These are phyloP conservation scores for Aspergillus olivimuriae DNA, from an alignment of 495 filamentous ascomycete genomes.

Conservation along the genomic window DNA sequence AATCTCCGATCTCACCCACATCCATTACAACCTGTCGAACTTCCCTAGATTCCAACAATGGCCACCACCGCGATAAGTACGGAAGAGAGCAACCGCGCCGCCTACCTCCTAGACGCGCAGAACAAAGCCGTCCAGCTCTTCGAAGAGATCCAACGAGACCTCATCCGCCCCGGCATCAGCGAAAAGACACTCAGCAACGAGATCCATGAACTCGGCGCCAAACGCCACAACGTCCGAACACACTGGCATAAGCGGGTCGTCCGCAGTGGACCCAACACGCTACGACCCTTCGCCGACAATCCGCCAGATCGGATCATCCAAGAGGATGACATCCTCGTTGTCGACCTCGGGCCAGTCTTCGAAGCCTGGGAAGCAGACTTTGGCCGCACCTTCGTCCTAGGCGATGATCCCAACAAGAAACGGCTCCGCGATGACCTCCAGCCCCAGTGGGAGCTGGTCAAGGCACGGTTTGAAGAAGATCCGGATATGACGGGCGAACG, in stretches of 20 bases:
- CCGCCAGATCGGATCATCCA: constrained; percentile 43
- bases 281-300: constrained; percentile 39
- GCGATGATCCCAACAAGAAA: constrained; percentile 37
- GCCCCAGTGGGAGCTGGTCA: constrained; percentile 36
- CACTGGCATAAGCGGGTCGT: constrained; percentile 49
- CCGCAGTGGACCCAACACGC: constrained; percentile 43
- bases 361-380: constrained; percentile 48
- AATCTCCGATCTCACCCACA: no score
- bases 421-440: constrained; percentile 38
- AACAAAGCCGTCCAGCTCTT: constrained; percentile 39
- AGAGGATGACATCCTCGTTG: constrained; percentile 41
- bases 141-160: constrained; percentile 39
- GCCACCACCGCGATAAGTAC: constrained; percentile 2
- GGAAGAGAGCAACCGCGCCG: constrained; percentile 25
- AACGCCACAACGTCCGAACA: constrained; percentile 37
- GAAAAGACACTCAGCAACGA: constrained; percentile 42
- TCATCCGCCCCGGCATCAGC: constrained; percentile 39
- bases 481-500: constrained; percentile 38
- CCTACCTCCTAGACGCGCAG: constrained; percentile 36
- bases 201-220: constrained; percentile 39
- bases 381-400: constrained; percentile 43
- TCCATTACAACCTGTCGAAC: no score
- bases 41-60: no score
- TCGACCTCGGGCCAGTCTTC: constrained; percentile 46
- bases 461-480: constrained; percentile 24